Evolutionary conservation across 306 rosid genomes (phyloP).

Genomic region (Lagenaria siceraria): DNA sequence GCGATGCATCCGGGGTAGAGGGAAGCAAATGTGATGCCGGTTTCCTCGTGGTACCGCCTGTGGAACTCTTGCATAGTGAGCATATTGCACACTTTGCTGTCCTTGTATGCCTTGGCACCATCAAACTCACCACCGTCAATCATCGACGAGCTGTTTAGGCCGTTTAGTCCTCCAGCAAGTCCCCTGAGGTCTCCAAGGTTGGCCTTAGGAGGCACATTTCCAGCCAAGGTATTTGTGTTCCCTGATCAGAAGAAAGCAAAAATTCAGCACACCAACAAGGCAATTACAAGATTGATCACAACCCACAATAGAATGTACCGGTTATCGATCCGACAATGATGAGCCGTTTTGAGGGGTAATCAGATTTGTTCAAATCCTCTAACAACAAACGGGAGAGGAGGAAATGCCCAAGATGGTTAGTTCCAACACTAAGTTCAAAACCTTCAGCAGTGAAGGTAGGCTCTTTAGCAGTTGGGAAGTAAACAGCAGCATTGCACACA

Average conservation of each 20-base stretch:
- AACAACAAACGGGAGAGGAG: slow-evolving; percentile 76
- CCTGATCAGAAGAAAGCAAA: slow-evolving; percentile 34
- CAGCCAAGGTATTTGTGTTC: slow-evolving; percentile 96
- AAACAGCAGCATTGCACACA: slow-evolving; percentile 95
- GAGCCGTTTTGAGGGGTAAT: slow-evolving; percentile 77
- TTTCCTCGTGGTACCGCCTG: slow-evolving; percentile 72
- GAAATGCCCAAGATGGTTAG: slow-evolving; percentile 92
- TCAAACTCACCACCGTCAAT: slow-evolving; percentile 90
- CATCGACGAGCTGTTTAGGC: slow-evolving; percentile 83
- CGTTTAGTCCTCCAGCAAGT: slow-evolving; percentile 69
- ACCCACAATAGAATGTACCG: slow-evolving; percentile 24
- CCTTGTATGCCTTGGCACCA: slow-evolving; percentile 99
- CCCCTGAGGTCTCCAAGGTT: slow-evolving; percentile 98
- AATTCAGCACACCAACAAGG: background rate
- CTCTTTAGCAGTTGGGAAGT: slow-evolving; percentile 87
- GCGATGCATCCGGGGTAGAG: slow-evolving; percentile 99
- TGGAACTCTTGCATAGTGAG: slow-evolving; percentile 95
- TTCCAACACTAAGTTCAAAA: slow-evolving; percentile 92
- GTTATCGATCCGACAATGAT: slow-evolving; percentile 96
- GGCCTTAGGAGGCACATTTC: slow-evolving; percentile 99
- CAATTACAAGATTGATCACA: background rate
- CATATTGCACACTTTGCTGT: slow-evolving; percentile 99
- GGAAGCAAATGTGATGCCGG: slow-evolving; percentile 82
- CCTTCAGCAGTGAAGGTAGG: slow-evolving; percentile 90
- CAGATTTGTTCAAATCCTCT: slow-evolving; percentile 70